Base-by-base conservation (phyloP, 2,329 filamentous ascomycete species). In the Aschersonia sp. region DNA sequence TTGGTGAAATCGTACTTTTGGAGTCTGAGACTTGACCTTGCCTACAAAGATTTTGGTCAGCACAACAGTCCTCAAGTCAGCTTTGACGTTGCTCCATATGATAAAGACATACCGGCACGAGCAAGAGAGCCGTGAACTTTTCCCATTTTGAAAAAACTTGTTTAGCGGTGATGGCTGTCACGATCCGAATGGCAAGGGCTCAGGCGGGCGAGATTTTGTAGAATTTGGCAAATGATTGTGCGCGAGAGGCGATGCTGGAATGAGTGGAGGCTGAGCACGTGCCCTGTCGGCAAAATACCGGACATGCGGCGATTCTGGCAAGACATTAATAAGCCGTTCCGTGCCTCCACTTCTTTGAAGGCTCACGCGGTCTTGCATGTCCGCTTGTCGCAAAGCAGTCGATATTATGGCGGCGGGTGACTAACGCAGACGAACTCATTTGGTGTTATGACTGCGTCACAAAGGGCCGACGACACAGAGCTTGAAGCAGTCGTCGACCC, bases 11-110 rank as follows among this genome's bases (percentile, higher is more conserved):
- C 78, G 71, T 78, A 89, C 85, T 82, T 91, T 89, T 66, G 85
- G 85, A 62, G 85, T 91, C 74, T 91, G 86, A 75, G 86, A 91
- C 85, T 94, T 94, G 82, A 95, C 89, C 81, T 94, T 94, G 77
- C 88, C 88, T 75, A 81, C 78, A 82, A 82, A 38, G 35, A 20
- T 20, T 20, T 38, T 12, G 2, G 4, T 38, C 35, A 38, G 3
- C 12, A 4, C 12, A 38, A 38, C 35, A 38, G 6, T 29, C 3
- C 9, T 71, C 64, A 54, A 62, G 58, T 55, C 47, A 53, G 49
- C 51, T 30, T 31, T 53, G 43, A 51, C 49, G 45, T 29, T 42
- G 5, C 4, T 31, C 10, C 4, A 28, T 20, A 51, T 47, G 49
- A 41, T 48, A 43, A 52, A 20, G 41, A 61, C 66, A 49, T 71